Conservation (phyloP, 2,329 filamentous ascomycete genomes). For the Penicillium brevicompactum region DNA sequence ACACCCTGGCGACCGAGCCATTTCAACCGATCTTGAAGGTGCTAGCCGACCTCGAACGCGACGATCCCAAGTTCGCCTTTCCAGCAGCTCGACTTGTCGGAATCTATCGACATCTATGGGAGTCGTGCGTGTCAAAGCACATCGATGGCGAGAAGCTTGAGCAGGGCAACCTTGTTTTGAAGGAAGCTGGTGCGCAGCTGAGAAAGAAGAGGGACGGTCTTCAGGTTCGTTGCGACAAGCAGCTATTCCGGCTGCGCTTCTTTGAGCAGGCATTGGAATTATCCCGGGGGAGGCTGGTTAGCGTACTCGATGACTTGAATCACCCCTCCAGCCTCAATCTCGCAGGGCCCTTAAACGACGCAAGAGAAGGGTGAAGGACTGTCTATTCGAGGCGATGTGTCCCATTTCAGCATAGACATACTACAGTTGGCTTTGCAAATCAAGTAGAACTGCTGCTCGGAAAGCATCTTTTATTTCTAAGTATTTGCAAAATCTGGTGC, state of each 20-base stretch:
- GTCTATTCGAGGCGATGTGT: neutral
- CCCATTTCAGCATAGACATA: too few relatives aligned
- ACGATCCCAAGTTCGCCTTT: conserved; percentile 2
- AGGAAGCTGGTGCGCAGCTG: conserved; percentile 2
- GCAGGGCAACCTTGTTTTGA: neutral
- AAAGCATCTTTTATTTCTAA: too few relatives aligned
- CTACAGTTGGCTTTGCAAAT: too few relatives aligned
- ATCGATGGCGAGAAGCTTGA: conserved; percentile 1
- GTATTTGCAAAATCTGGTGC: too few relatives aligned
- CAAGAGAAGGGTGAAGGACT: neutral
- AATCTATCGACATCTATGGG: conserved; percentile 1
- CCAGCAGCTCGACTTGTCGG: neutral
- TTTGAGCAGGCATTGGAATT: conserved; percentile 1
- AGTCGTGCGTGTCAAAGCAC: conserved; percentile 1
- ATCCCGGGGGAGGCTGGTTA: neutral
- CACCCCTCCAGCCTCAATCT: neutral
- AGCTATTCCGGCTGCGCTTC: conserved; percentile 2
- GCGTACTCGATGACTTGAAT: conserved; percentile 5
- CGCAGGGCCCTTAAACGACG: neutral
- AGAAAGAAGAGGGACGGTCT: conserved; percentile 6
- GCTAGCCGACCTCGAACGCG: neutral
- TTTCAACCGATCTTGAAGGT: neutral
- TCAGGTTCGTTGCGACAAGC: conserved; percentile 4
- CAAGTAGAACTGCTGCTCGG: too few relatives aligned
- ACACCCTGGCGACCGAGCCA: neutral